Conservation (phyloP, 495 filamentous ascomycete genomes). For the Xylaria nigripes region DNA sequence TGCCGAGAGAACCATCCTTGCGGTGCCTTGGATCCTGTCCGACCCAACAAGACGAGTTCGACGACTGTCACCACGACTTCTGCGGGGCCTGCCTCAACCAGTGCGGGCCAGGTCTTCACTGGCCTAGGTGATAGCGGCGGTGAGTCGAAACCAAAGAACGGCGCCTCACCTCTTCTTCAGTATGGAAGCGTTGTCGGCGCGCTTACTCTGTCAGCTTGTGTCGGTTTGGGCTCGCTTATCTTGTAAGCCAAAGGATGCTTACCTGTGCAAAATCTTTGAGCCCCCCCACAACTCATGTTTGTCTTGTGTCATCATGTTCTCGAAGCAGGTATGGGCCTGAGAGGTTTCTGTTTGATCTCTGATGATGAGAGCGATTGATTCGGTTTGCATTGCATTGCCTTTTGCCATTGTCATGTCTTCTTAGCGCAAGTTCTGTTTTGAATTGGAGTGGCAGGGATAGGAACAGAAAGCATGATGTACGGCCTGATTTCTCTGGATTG, state of each 20-base stretch:
- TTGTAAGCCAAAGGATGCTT: conserved; percentile 8
- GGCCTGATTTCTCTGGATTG: neutral
- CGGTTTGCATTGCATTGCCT: neutral
- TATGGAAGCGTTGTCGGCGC: conserved; percentile 19
- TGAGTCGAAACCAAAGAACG: conserved; percentile 10
- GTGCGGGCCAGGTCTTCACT: conserved; percentile 34
- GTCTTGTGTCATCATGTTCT: too few relatives aligned
- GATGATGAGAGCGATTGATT: neutral
- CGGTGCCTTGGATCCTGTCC: conserved; percentile 63
- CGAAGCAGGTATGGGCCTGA: neutral
- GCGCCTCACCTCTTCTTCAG: conserved; percentile 15
- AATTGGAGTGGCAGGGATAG: conserved; percentile 6
- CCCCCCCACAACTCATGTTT: too few relatives aligned
- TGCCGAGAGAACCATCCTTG: conserved; percentile 72
- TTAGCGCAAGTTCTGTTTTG: neutral
- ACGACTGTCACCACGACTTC: conserved; percentile 32
- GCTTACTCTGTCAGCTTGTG: conserved; percentile 18
- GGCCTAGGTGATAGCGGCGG: conserved; percentile 41
- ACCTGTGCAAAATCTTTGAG: neutral
- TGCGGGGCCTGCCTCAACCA: conserved; percentile 21
- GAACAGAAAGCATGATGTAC: neutral
- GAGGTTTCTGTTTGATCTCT: neutral
- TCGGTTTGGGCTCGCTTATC: conserved; percentile 21
- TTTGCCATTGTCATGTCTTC: neutral
- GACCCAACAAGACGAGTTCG: conserved; percentile 49